Conservation (phyloP, 108 stramenopile genomes). For the Cylindrotheca closterium region DNA sequence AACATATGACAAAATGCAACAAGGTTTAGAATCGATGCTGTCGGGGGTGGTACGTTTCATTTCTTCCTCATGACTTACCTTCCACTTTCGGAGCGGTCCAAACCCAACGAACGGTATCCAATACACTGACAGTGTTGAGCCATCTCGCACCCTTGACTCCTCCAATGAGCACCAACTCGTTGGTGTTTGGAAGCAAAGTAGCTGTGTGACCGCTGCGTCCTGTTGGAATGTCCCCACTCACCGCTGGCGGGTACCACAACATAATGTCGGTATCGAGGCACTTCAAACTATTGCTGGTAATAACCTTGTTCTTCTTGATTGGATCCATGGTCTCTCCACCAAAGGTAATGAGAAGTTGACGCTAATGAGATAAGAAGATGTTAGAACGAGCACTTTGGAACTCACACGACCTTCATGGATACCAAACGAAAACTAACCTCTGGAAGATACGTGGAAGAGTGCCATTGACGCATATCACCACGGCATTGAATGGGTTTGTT, state of each 20-base stretch:
- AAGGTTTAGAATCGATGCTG: not conserved
- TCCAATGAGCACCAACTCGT: conserved; percentile 78
- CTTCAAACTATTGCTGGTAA: conserved; percentile 24
- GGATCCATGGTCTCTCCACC: conserved; percentile 61
- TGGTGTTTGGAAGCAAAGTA: conserved; percentile 54
- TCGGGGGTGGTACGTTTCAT: not conserved
- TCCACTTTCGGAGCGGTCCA: conserved; percentile 59
- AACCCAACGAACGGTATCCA: conserved; percentile 74
- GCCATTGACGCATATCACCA: conserved; percentile 75
- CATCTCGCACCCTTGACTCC: conserved; percentile 81
- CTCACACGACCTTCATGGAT: no score
- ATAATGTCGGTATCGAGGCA: conserved; percentile 83
- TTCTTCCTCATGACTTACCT: not conserved
- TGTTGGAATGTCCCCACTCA: conserved; percentile 60
- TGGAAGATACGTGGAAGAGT: conserved; percentile 76
- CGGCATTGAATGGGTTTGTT: conserved; percentile 64
- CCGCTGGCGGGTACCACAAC: conserved; percentile 53
- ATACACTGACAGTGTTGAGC: conserved; percentile 57
- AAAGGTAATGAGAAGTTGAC: conserved; percentile 73
- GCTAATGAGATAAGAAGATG: no score
- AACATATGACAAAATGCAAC: not conserved
- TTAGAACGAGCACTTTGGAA: no score
- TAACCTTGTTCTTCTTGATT: conserved; percentile 23
- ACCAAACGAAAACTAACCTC: no score
- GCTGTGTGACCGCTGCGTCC: conserved; percentile 77